Percentiles rank a stretch among this genome's conserved stretches.
These are phyloP conservation scores for Bipolaris bicolor DNA, from an alignment of 2,329 filamentous ascomycete species.

Conservation along the genomic window DNA sequence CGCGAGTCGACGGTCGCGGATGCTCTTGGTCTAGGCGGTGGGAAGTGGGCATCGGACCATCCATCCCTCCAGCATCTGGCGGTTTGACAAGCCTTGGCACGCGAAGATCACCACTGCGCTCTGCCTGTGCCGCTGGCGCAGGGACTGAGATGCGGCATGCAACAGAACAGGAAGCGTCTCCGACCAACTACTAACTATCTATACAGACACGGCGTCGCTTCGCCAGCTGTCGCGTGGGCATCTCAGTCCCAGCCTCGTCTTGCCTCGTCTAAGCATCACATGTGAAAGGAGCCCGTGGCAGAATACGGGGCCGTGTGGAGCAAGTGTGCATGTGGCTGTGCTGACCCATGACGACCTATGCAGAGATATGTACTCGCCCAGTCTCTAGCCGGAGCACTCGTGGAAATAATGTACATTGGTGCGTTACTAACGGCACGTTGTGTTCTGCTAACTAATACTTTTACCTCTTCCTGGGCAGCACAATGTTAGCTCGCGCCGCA, in stretches of 20 bases:
- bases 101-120: conserved; percentile 6
- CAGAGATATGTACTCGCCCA: conserved; percentile 13
- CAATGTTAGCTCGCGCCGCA: conserved; percentile 74
- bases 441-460: not conserved
- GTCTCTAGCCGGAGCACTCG: conserved; percentile 1
- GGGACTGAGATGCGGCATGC: not conserved
- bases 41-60: conserved; percentile 18
- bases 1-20: conserved; percentile 42
- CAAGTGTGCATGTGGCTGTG: conserved; percentile 27
- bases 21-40: conserved; percentile 28
- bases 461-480: conserved; percentile 43
- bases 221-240: not conserved
- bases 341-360: conserved; percentile 11
- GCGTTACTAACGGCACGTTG: not conserved
- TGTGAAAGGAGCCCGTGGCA: not conserved
- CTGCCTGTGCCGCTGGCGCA: conserved; percentile 10
- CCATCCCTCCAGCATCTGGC: conserved; percentile 24
- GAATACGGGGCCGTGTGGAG: conserved; percentile 14
- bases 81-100: conserved; percentile 26
- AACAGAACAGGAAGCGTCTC: not conserved
- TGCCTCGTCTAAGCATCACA: not conserved
- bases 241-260: not conserved
- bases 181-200: no score
- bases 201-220: not conserved
- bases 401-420: conserved; percentile 9